These are phyloP conservation scores for Sanguinoderma infundibulare DNA, from an alignment of 1,284 basidiomycete genomes.

Conservation along the genomic window DNA sequence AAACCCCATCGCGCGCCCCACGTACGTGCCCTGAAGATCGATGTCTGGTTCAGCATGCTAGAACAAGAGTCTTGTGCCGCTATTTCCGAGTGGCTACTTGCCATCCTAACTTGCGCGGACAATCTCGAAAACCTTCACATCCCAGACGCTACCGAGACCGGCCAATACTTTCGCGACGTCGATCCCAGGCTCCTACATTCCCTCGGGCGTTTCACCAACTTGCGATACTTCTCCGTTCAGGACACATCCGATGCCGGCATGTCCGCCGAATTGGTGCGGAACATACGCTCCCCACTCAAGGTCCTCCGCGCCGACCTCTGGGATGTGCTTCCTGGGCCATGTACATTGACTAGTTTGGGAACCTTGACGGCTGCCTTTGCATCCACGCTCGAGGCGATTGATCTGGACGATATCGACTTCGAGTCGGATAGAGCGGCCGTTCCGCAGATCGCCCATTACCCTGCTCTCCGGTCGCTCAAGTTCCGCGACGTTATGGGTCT, in stretches of 20 bases:
- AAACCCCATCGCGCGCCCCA: not conserved
- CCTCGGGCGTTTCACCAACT: not conserved
- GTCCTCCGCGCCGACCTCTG: not conserved
- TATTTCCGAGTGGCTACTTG: not conserved
- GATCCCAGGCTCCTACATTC: not conserved
- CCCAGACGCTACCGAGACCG: not conserved
- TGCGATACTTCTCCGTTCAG: not conserved
- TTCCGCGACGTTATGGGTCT: too few relatives aligned
- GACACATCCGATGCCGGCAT: not conserved
- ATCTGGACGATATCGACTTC: too few relatives aligned
- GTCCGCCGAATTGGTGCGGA: too few relatives aligned
- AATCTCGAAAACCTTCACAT: not conserved
- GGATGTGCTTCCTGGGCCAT: too few relatives aligned
- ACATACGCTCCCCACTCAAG: not conserved
- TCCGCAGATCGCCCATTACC: too few relatives aligned
- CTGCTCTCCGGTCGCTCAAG: too few relatives aligned
- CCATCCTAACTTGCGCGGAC: not conserved
- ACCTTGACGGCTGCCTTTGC: too few relatives aligned
- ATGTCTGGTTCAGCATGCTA: not conserved
- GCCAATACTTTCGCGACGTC: too few relatives aligned
- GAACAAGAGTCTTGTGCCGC: not conserved
- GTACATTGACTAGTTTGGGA: too few relatives aligned
- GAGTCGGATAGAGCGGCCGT: too few relatives aligned
- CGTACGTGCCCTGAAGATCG: not conserved
- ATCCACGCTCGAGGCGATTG: too few relatives aligned